Conservation (phyloP, 2,329 filamentous ascomycete species). For the Exophiala dermatitidis region DNA sequence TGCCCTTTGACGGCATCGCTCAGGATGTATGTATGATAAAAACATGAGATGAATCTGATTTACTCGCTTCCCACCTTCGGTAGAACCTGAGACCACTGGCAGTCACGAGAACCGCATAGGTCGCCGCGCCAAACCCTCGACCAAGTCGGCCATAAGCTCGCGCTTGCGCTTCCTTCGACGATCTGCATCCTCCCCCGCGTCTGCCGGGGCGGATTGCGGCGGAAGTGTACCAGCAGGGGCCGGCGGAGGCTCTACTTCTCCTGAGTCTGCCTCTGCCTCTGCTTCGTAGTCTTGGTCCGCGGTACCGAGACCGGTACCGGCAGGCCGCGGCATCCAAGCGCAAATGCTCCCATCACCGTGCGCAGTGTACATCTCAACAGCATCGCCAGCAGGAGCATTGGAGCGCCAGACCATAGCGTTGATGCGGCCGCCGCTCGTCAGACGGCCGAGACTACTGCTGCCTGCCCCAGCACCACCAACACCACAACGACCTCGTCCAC, state of each 20-base stretch:
- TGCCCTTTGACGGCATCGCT: no score
- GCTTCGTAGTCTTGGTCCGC: slow-evolving; percentile 42
- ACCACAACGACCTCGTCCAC: no score
- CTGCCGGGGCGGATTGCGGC: no score
- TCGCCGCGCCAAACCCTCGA: slow-evolving; percentile 65
- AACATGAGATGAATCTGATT: not conserved
- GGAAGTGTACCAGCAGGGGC: not conserved
- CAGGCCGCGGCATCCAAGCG: slow-evolving; percentile 54
- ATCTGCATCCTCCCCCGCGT: slow-evolving; percentile 31
- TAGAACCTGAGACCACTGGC: not conserved
- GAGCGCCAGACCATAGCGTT: slow-evolving; percentile 66
- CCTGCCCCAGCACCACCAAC: not conserved
- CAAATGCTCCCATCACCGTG: slow-evolving; percentile 79
- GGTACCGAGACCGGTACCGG: no score
- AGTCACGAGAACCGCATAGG: slow-evolving; percentile 55
- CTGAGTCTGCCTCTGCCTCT: not conserved
- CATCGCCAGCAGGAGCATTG: slow-evolving; percentile 52
- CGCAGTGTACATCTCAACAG: slow-evolving; percentile 68
- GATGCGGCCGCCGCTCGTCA: slow-evolving; percentile 54
- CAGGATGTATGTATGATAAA: not conserved
- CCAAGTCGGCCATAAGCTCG: slow-evolving; percentile 72
- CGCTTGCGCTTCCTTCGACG: slow-evolving; percentile 59
- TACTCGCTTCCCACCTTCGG: not conserved
- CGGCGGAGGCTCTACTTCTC: not conserved
- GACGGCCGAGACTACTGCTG: slow-evolving; percentile 10